Evolutionary conservation across 1,284 basidiomycete genomes (phyloP), one percentile per base, ranked within the genome.

Genomic region (Schizophyllum amplum): DNA sequence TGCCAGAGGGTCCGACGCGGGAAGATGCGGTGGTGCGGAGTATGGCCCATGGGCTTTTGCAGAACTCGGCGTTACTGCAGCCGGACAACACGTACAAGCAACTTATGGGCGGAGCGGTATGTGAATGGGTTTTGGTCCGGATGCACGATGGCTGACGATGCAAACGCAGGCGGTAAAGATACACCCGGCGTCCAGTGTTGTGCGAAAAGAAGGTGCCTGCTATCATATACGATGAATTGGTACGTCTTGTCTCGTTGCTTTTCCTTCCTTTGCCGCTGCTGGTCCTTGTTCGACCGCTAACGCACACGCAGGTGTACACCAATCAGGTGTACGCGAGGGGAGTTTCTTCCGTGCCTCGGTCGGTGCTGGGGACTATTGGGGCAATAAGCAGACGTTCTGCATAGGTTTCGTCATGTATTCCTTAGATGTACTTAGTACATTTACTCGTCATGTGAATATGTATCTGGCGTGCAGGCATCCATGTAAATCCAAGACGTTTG

Each of bases 171-270:
- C 80, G 24, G 79, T 97, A 61, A 95, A 94, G 69, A 89, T 98
- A 33, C 92, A 97, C 67, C 94, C 94, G 0, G 81, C 87, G 23
- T 94, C 92, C 21, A n/a, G 81, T 83, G 1, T 68, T 97, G 60
- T 82, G 81, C 60, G 86, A 89, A 60, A 90, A 88, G 66, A 92
- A 90, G 67, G 81, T 85, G 0, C 84, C 86, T 0, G 91, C 87
- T 4, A 92, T 98, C 57, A 79, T 97, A 51, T 98, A 91, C 66
- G 88, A 95, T 67, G 94, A 97, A 68, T 74, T 97, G 64, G 94
- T 95, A 61, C 64, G 89, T 77, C 1, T 17, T 48, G 33, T 5
- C n/a, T 11, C n/a, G n/a, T 50, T 50, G 1, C 24, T 46, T 33
- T 17, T 27, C 13, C 17, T 23, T 21, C 42, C 5, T 20, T 24